Evolutionary conservation across 2,329 filamentous ascomycete genomes (phyloP).

Genomic region (Xylariaceae sp.): DNA sequence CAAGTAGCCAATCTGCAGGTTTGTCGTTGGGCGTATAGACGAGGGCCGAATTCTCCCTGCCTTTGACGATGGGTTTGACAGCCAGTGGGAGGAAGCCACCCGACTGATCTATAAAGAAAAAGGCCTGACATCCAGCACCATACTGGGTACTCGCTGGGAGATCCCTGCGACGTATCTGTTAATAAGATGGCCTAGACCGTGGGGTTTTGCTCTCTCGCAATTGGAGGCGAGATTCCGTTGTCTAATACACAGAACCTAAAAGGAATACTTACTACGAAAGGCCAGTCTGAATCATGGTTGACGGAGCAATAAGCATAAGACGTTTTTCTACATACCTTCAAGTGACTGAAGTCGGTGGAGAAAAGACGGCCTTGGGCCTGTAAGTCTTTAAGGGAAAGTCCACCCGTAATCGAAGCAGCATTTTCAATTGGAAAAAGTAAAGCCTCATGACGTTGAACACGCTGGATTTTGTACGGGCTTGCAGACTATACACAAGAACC

Average conservation of each 20-base stretch:
- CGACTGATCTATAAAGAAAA: slow-evolving; percentile 52
- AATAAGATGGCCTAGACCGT: no score
- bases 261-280: slow-evolving; percentile 2
- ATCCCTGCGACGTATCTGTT: no score
- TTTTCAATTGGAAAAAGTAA: slow-evolving; percentile 49
- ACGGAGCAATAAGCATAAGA: background rate
- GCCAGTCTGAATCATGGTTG: background rate
- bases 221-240: no score
- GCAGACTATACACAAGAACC: slow-evolving; percentile 35
- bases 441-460: slow-evolving; percentile 42
- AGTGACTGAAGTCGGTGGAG: slow-evolving; percentile 49
- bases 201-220: no score
- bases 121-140: slow-evolving; percentile 51
- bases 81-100: slow-evolving; percentile 55
- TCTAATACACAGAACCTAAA: background rate
- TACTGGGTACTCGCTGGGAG: slow-evolving; percentile 38
- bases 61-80: slow-evolving; percentile 50
- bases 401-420: slow-evolving; percentile 40
- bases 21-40: slow-evolving; percentile 55
- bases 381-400: slow-evolving; percentile 42
- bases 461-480: slow-evolving; percentile 49
- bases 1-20: slow-evolving; percentile 54
- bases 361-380: slow-evolving; percentile 49
- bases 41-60: slow-evolving; percentile 43
- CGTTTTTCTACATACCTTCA: slow-evolving; percentile 31